Conservation (phyloP, 257 asterid genomes). For the Solanum chiquidenum region DNA sequence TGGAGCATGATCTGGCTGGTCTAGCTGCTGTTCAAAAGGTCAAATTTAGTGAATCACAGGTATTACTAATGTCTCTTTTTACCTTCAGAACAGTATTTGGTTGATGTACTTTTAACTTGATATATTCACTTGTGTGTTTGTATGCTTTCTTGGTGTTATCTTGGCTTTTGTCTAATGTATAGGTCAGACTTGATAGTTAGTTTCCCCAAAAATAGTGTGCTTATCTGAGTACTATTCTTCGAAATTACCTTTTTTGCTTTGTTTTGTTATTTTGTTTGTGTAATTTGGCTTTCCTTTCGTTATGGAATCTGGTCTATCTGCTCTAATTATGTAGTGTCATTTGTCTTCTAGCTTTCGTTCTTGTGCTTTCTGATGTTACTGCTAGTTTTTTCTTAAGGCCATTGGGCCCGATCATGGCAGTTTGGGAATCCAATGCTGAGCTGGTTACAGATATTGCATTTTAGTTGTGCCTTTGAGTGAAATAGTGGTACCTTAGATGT, state of each 20-base stretch:
- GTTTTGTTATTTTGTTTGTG: background rate
- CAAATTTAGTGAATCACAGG: slow-evolving; percentile 81
- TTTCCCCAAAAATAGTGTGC: background rate
- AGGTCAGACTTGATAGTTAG: background rate
- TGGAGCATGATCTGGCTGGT: slow-evolving; percentile 98
- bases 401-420: background rate
- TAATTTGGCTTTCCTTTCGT: background rate
- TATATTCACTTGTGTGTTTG: background rate
- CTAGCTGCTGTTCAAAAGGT: slow-evolving; percentile 55
- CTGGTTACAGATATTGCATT: background rate
- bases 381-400: background rate
- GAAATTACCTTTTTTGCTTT: background rate
- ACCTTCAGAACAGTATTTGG: background rate
- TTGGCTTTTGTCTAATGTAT: background rate
- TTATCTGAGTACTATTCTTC: background rate
- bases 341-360: background rate
- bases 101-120: background rate
- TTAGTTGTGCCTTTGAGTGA: background rate
- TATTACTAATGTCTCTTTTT: background rate
- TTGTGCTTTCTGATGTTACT: slow-evolving; percentile 3
- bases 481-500: background rate
- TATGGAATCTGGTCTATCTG: background rate
- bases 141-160: background rate
- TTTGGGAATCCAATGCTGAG: background rate
- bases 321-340: background rate